Evolutionary conservation across 2,329 filamentous ascomycete species (phyloP).

Genomic region (Phoma sp.): DNA sequence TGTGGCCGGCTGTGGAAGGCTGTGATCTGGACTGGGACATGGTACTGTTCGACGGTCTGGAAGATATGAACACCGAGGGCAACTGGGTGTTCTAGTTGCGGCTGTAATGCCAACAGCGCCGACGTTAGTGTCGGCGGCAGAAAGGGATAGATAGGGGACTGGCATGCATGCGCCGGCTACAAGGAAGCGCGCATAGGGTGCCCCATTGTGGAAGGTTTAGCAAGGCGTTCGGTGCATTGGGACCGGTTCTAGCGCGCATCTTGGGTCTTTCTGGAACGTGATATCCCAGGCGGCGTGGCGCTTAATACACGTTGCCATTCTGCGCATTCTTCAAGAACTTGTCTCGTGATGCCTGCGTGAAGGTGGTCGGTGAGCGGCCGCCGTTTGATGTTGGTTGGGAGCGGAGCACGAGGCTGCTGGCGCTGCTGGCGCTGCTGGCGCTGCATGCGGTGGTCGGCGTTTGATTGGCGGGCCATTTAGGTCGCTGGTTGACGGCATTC

Average conservation of each 20-base stretch:
- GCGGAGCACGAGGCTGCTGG: constrained; percentile 4
- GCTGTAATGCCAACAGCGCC: background rate
- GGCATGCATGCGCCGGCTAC: background rate
- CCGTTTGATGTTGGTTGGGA: background rate
- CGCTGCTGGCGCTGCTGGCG: background rate
- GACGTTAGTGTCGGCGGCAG: background rate
- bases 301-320: background rate
- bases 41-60: constrained; percentile 45
- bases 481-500: background rate
- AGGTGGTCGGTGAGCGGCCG: background rate
- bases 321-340: too few species aligned
- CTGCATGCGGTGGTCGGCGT: background rate
- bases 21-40: constrained; percentile 43
- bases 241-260: constrained; percentile 5
- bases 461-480: background rate
- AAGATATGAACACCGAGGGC: constrained; percentile 43
- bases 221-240: constrained; percentile 13
- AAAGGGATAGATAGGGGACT: background rate
- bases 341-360: background rate
- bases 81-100: constrained; percentile 41
- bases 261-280: constrained; percentile 14
- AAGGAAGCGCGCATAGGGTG: background rate
- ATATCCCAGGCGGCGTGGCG: constrained; percentile 4
- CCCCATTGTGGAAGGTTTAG: constrained; percentile 9
- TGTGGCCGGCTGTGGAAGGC: constrained; percentile 37